Base-by-base conservation (phyloP, 2,329 filamentous ascomycete genomes). In the Pezicula neosporulosa region DNA sequence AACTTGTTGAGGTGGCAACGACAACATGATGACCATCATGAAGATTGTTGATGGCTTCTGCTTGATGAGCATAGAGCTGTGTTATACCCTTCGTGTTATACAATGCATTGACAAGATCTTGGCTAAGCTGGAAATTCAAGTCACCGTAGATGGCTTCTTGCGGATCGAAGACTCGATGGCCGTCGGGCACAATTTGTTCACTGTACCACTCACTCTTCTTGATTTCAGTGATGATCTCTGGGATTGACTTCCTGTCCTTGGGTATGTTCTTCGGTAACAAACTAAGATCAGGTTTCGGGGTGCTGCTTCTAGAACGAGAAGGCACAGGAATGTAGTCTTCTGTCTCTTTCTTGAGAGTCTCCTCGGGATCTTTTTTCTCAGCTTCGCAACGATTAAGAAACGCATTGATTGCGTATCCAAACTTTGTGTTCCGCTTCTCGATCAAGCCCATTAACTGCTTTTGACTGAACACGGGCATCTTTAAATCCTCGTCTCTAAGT, bases 1-100 rank as follows among this genome's bases (percentile, higher is more conserved):
- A 99, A 65, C 90, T 96, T 0, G 94, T 99, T 0, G 93, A 96
- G 0, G 94, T 99, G 1, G 92, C 86, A 1, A 99, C 87, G 47
- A 99, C 93, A 13, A 97, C 90, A 66, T 97, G 85, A 36, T 86
- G 81, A 0, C 91, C 93, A 3, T 87, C 81, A 50, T 93, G 79
- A 1, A 99, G 75, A 54, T 87, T 83, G 64, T 99, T 99, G 61
- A 99, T 90, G 0, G 94, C 94, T 70, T 96, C 89, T 0, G 92
- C 85, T 70, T 99, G 94, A 67, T 99, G 94, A 1, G 89, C 85
- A 64, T 95, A 99, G 36, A 99, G 81, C 52, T 87, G 80, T 0
- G 86, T 89, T 52, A 99, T 97, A 3, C 85, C 85, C 60, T 87
- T 89, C 8, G 90, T 89, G 60, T 97, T 97, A 72, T 95, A 99